Conservation (phyloP, 148 eudicot species). For the Vaccinium darrowii region DNA sequence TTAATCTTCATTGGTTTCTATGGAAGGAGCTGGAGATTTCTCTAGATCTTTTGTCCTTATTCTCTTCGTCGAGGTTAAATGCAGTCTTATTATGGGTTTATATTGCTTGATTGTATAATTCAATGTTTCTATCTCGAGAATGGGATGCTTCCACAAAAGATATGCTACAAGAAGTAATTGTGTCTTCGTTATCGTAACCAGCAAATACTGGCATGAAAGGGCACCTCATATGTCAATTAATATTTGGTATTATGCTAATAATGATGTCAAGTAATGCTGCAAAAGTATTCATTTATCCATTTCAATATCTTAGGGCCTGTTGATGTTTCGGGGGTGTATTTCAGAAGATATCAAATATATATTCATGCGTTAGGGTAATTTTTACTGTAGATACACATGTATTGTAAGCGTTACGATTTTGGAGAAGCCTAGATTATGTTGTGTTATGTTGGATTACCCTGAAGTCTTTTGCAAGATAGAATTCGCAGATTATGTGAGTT, state of each 20-base stretch:
- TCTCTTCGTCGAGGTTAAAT: not conserved
- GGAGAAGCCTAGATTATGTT: not conserved
- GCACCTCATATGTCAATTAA: not conserved
- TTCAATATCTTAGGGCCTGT: not conserved
- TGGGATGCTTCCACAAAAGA: not conserved
- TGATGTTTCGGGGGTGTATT: not conserved
- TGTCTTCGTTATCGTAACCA: not conserved
- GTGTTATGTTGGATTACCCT: not conserved
- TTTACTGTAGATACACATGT: not conserved
- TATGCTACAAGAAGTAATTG: not conserved
- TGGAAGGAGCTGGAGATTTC: not conserved
- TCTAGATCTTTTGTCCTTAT: conserved; percentile 5
- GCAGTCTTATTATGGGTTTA: not conserved
- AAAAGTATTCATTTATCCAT: not conserved
- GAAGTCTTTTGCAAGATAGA: no score
- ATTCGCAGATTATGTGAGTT: not conserved
- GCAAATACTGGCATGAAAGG: not conserved
- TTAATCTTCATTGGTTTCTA: not conserved
- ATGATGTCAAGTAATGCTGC: not conserved
- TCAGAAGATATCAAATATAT: not conserved
- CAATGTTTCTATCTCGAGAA: not conserved
- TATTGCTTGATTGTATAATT: not conserved
- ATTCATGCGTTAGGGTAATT: not conserved
- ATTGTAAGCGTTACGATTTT: not conserved
- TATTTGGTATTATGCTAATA: not conserved